Evolutionary conservation across 306 rosid genomes (phyloP), one percentile per base, ranked within the genome.

Genomic region (Rosa persica): DNA sequence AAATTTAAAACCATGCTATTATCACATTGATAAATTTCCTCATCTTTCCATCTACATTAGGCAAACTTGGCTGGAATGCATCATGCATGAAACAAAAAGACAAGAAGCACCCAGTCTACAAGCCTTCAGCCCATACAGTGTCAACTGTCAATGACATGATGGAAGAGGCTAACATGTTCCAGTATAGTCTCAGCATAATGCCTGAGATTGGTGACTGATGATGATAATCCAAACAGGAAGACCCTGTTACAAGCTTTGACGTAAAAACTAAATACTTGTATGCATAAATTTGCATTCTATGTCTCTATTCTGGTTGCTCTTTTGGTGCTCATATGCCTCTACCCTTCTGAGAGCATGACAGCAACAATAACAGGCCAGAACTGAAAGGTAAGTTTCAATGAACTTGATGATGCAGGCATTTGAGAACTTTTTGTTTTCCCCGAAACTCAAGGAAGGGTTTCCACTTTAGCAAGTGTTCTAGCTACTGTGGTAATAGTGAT

Each of bases 381-480:
- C 60, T 78, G 23, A 93, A 89, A 74, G 93, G 44, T 79, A 88
- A 54, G 81, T 81, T 47, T 66, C 91, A 74, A 47, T 82, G 82
- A 72, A 79, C 9, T 6, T 30, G 8, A 1, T 87, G 81, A 83
- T 74, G 80, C 12, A 81, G 34, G 19, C 46, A 42, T 70, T 89
- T n/a, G 72, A 83, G 77, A 60, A 83, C 20, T 55, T 77, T 38
- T 66, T 39, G 2, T 6, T 39, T 39, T 39, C 42, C 34, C 52
- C 73, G 67, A 83, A 75, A 84, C 87, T 54, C 82, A 68, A 76
- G 87, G 87, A 72, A 83, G 27, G 72, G 76, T 39, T 30, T 30
- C 34, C 34, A 30, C 34, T 30, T 30, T 30, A 30, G 34, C 2
- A 30, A 1, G 34, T 30, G 34, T 2, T 30, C 1, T 30, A 30